These are phyloP conservation scores for Neopestalotiopsis sp. DNA, from an alignment of 2,329 filamentous ascomycete species.

Conservation along the genomic window DNA sequence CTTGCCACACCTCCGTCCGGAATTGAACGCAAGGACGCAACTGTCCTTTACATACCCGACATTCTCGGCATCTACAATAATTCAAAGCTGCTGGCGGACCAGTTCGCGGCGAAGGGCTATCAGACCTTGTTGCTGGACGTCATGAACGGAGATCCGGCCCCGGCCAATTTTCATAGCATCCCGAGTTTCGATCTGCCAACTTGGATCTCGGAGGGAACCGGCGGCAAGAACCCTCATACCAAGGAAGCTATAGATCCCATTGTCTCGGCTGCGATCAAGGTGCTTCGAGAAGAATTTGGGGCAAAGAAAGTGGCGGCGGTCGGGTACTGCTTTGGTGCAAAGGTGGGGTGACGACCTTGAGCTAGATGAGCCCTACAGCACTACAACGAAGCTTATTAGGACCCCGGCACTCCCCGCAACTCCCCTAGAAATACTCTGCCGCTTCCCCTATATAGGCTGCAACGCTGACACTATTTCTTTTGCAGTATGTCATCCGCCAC, in stretches of 20 bases:
- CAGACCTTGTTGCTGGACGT: not conserved
- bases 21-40: not conserved
- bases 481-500: constrained; percentile 13
- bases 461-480: not conserved
- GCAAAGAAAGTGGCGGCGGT: not conserved
- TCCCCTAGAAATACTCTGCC: not conserved
- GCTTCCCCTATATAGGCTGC: not conserved
- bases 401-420: not conserved
- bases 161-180: not conserved
- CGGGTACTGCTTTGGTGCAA: constrained; percentile 13
- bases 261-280: not conserved
- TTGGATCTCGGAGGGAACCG: constrained; percentile 1
- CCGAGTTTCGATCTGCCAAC: not conserved
- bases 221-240: constrained; percentile 12
- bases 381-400: no score
- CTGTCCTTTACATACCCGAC: constrained; percentile 2
- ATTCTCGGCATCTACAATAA: constrained; percentile 10
- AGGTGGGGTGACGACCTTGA: not conserved
- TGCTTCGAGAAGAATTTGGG: not conserved
- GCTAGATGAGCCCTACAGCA: no score
- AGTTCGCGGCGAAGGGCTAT: constrained; percentile 6
- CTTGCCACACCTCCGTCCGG: not conserved
- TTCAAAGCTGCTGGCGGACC: constrained; percentile 6
- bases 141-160: constrained; percentile 6
- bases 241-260: constrained; percentile 4